Evolutionary conservation across 2,329 filamentous ascomycete species (phyloP).

Genomic region (Fusarium subtropicale): DNA sequence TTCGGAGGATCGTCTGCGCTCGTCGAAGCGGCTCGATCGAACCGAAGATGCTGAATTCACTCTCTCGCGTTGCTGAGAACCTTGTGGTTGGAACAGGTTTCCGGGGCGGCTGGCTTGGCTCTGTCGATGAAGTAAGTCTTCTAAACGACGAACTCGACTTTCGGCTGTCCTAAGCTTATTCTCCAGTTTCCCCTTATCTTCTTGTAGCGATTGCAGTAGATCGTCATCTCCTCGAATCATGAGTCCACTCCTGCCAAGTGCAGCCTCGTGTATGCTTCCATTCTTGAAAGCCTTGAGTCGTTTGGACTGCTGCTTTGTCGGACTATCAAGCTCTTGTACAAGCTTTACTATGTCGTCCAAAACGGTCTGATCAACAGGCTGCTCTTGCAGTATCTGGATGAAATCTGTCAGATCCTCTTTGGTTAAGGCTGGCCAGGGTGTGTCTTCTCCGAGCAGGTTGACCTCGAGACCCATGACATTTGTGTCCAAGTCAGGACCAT

Average conservation of each 20-base stretch:
- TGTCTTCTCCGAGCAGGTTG: constrained; percentile 82
- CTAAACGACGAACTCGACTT: constrained; percentile 88
- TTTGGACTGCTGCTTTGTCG: constrained; percentile 87
- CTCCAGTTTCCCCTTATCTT: constrained; percentile 81
- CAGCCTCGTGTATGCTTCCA: constrained; percentile 92
- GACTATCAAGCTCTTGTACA: constrained; percentile 81
- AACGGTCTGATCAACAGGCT: constrained; percentile 73
- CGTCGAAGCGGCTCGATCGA: constrained; percentile 57
- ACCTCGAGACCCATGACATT: constrained; percentile 84
- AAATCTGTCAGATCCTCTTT: constrained; percentile 83
- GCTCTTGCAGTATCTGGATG: constrained; percentile 71
- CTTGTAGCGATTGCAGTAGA: constrained; percentile 78
- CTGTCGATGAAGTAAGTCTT: constrained; percentile 92
- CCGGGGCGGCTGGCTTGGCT: constrained; percentile 68
- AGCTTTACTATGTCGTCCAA: constrained; percentile 80
- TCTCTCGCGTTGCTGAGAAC: constrained; percentile 60
- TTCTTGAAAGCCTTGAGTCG: constrained; percentile 95
- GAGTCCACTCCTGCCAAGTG: constrained; percentile 85
- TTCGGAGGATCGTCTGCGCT: constrained; percentile 61
- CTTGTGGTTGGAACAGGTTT: constrained; percentile 65
- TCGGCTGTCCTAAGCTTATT: constrained; percentile 83
- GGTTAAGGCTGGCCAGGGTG: constrained; percentile 81
- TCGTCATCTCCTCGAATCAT: constrained; percentile 91
- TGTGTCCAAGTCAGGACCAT: constrained; percentile 74
- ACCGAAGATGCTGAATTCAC: constrained; percentile 63